Evolutionary conservation across 331 rosid species (phyloP).

Genomic region (Rhamnella rubrinervis): DNA sequence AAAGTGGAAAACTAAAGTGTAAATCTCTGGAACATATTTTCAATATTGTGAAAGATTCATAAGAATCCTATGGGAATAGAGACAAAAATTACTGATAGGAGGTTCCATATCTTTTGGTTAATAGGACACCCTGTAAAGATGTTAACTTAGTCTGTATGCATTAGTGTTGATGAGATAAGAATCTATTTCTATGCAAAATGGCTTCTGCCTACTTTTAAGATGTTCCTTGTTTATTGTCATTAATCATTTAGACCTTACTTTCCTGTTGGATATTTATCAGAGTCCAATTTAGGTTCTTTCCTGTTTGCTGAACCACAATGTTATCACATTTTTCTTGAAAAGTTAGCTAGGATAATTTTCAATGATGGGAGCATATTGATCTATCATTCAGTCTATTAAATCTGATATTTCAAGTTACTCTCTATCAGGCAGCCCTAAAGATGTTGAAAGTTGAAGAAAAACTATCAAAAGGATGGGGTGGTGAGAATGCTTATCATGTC

Average conservation of each 20-base stretch:
- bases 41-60: background rate
- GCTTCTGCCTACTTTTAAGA: background rate
- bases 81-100: background rate
- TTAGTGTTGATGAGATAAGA: background rate
- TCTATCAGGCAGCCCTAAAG: conserved; percentile 70
- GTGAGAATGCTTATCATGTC: conserved; percentile 97
- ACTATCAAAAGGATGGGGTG: conserved; percentile 96
- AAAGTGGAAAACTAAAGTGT: too few relatives aligned
- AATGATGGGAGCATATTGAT: background rate
- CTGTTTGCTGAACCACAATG: background rate
- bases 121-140: background rate
- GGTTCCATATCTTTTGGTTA: background rate
- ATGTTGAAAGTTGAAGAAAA: conserved; percentile 91
- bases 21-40: background rate
- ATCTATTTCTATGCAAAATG: background rate
- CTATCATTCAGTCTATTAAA: conserved; percentile 1
- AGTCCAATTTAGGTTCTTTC: conserved; percentile 14
- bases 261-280: background rate
- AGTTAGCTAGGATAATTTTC: background rate
- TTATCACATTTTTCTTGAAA: background rate
- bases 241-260: background rate
- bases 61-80: background rate
- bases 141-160: background rate
- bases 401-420: conserved; percentile 25
- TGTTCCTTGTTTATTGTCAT: background rate